A percentile compares a stretch with the other conserved stretches of the same genome.
These are phyloP conservation scores for Mortierella polycephala DNA, from an alignment of 371 early-diverging fungal genomes.

Conservation along the genomic window DNA sequence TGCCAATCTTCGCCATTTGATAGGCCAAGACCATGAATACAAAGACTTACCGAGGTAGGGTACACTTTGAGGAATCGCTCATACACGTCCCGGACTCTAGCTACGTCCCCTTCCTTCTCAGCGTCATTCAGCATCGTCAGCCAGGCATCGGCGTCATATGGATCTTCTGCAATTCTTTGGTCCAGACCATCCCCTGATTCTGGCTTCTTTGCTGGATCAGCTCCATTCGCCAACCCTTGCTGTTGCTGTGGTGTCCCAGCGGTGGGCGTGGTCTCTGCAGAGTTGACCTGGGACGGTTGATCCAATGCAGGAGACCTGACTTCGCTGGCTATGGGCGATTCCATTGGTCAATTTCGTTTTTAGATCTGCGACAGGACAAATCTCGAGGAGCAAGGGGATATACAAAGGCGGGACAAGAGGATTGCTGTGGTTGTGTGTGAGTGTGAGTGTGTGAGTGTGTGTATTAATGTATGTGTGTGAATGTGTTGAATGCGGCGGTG, in stretches of 20 bases:
- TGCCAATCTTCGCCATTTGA: no score
- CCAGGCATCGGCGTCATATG: conserved; percentile 83
- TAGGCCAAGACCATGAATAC: no score
- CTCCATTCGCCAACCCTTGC: conserved; percentile 4
- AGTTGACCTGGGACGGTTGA: conserved; percentile 31
- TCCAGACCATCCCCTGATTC: conserved; percentile 45
- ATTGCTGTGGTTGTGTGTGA: no score
- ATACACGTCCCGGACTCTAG: conserved; percentile 74
- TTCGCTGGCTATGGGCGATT: conserved; percentile 37
- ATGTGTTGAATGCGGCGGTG: no score
- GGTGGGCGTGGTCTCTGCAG: conserved; percentile 21
- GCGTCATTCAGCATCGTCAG: conserved; percentile 66
- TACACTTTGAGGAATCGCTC: conserved; percentile 81
- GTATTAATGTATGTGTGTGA: no score
- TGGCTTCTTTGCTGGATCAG: conserved; percentile 14
- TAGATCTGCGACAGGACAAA: no score
- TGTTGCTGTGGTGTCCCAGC: conserved; percentile 11
- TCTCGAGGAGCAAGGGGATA: neutral
- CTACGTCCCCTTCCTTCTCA: conserved; percentile 67
- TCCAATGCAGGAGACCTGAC: conserved; percentile 25
- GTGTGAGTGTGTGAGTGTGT: no score
- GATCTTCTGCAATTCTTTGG: conserved; percentile 63
- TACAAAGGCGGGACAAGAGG: neutral
- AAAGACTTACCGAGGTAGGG: conserved; percentile 85
- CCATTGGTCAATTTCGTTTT: conserved; percentile 14